Conservation (phyloP, 495 filamentous ascomycete genomes). For the Neurospora sp. region DNA sequence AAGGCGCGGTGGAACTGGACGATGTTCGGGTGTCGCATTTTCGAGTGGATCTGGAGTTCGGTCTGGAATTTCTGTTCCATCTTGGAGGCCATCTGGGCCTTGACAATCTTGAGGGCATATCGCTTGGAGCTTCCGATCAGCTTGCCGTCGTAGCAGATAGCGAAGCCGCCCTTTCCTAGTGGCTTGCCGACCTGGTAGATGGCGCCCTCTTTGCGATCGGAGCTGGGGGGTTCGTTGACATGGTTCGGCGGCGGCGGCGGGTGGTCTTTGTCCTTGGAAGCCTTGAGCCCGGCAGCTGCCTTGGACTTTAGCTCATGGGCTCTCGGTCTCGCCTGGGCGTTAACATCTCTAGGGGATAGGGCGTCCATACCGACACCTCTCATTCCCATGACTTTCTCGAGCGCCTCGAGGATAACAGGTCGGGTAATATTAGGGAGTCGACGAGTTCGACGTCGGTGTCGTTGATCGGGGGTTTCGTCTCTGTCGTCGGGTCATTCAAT, state of each 20-base stretch:
- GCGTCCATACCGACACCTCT: slow-evolving; percentile 51
- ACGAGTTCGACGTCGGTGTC: not conserved
- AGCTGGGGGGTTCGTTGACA: slow-evolving; percentile 59
- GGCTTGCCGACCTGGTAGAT: slow-evolving; percentile 74
- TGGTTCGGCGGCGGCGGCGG: slow-evolving; percentile 67
- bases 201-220: slow-evolving; percentile 54
- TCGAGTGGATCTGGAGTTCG: slow-evolving; percentile 95
- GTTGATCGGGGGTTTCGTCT: not conserved
- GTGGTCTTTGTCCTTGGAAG: slow-evolving; percentile 55
- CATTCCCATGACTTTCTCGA: slow-evolving; percentile 17
- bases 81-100: slow-evolving; percentile 73
- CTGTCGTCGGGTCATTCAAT: not conserved
- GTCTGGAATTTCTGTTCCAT: slow-evolving; percentile 95
- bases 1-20: slow-evolving; percentile 94
- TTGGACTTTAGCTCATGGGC: slow-evolving; percentile 46
- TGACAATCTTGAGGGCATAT: slow-evolving; percentile 85
- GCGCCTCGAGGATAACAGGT: not conserved
- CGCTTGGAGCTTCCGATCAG: slow-evolving; percentile 52
- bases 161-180: slow-evolving; percentile 91
- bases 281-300: slow-evolving; percentile 42
- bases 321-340: slow-evolving; percentile 39
- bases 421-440: not conserved
- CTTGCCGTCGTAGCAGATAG: slow-evolving; percentile 76
- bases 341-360: slow-evolving; percentile 61
- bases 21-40: slow-evolving; percentile 89